Evolutionary conservation across 2,329 filamentous ascomycete species (phyloP).

Genomic region (Berkeleyomyces rouxiae): DNA sequence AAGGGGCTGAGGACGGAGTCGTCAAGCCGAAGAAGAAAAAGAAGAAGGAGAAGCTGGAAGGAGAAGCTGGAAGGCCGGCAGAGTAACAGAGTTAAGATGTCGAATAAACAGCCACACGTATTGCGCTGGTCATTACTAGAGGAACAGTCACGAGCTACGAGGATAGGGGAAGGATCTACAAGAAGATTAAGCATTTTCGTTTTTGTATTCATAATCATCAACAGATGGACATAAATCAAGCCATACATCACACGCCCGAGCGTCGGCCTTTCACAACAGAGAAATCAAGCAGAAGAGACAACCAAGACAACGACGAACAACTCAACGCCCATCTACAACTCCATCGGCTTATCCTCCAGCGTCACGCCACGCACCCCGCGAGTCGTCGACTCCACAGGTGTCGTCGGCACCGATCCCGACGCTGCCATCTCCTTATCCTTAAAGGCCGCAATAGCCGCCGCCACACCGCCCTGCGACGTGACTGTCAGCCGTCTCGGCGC

Average conservation of each 20-base stretch:
- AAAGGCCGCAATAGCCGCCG: slow-evolving; percentile 13
- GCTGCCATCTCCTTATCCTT: slow-evolving; percentile 12
- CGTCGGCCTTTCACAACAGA: slow-evolving; percentile 1
- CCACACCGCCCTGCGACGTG: slow-evolving; percentile 17
- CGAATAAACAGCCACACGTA: too few species aligned
- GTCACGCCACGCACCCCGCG: slow-evolving; percentile 26
- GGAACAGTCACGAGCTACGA: not conserved
- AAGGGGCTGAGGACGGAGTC: slow-evolving; percentile 12
- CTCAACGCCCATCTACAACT: slow-evolving; percentile 24
- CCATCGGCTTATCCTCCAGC: slow-evolving; percentile 36
- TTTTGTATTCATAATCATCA: slow-evolving; percentile 3
- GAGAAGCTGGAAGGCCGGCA: not conserved
- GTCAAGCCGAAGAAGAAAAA: slow-evolving; percentile 32
- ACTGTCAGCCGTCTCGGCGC: slow-evolving; percentile 24
- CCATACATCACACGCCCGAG: not conserved
- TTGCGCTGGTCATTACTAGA: too few species aligned
- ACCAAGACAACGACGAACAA: slow-evolving; percentile 21
- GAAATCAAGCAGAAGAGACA: not conserved
- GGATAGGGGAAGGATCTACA: not conserved
- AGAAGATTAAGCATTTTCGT: not conserved
- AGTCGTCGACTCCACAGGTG: not conserved
- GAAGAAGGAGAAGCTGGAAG: slow-evolving; percentile 22
- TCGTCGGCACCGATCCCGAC: not conserved
- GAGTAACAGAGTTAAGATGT: not conserved
- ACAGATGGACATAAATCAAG: slow-evolving; percentile 2